Percentiles rank a stretch among this genome's conserved stretches.
phyloP scores from a whole-genome alignment of 371 early-diverging fungal genomes.

The Basidiobolus heterosporus region DNA sequence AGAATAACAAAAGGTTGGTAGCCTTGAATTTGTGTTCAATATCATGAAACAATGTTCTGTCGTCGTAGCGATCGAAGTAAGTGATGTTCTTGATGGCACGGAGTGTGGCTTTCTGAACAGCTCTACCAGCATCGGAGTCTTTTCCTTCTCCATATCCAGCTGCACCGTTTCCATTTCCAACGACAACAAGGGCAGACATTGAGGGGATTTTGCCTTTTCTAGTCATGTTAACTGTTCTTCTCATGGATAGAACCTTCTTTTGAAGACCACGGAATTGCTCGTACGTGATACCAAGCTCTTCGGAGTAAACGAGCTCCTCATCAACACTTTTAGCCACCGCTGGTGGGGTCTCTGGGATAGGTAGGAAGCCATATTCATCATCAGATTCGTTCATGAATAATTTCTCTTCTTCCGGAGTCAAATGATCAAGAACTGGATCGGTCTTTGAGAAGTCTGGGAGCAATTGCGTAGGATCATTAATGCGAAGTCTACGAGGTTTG shows the following conservation, averaged over 20 bases:
- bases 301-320: not conserved
- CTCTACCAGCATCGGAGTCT: constrained; percentile 58
- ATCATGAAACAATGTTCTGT: constrained; percentile 85
- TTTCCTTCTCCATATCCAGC: constrained; percentile 94
- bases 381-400: not conserved
- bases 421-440: constrained; percentile 1
- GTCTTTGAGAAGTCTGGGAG: too few relatives aligned
- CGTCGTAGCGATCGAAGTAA: constrained; percentile 75
- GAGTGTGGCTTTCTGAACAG: constrained; percentile 78
- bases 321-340: not conserved
- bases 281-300: not conserved
- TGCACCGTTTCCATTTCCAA: constrained; percentile 82
- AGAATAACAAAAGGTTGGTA: constrained; percentile 62
- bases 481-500: too few relatives aligned
- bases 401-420: too few relatives aligned
- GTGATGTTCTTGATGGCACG: constrained; percentile 75
- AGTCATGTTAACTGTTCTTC: constrained; percentile 72
- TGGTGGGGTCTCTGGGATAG: not conserved
- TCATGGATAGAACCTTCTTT: constrained; percentile 57
- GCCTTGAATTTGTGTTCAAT: constrained; percentile 77
- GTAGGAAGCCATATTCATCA: not conserved
- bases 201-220: constrained; percentile 67
- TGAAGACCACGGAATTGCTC: constrained; percentile 21
- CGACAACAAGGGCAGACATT: constrained; percentile 84
- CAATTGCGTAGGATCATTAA: too few relatives aligned